These are phyloP conservation scores for Primulina tabacum DNA, from an alignment of 257 asterid genomes.

Conservation along the genomic window DNA sequence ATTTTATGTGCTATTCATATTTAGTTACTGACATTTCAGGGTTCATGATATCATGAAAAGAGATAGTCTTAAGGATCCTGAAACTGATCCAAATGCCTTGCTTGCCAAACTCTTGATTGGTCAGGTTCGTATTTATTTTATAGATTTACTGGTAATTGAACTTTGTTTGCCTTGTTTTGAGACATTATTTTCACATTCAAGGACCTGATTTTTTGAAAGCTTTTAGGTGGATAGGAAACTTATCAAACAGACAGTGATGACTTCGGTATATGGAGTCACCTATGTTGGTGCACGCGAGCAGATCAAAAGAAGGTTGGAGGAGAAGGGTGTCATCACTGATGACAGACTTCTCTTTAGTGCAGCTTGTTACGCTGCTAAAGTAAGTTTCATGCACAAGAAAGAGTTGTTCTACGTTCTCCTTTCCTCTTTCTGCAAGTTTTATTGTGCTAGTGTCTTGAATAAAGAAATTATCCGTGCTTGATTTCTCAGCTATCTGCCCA, in stretches of 20 bases:
- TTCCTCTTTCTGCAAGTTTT: neutral
- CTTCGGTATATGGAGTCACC: slow-evolving; percentile 98
- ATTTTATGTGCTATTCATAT: neutral
- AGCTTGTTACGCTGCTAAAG: slow-evolving; percentile 92
- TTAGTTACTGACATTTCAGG: slow-evolving; percentile 37
- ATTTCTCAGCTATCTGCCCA: slow-evolving; percentile 1
- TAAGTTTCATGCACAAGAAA: slow-evolving; percentile 33
- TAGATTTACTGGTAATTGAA: slow-evolving; percentile 15
- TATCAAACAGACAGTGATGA: slow-evolving; percentile 97
- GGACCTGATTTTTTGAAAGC: slow-evolving; percentile 26
- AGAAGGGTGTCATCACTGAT: slow-evolving; percentile 79
- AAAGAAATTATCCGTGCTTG: neutral
- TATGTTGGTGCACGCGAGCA: slow-evolving; percentile 96
- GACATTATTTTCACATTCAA: slow-evolving; percentile 23
- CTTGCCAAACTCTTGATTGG: slow-evolving; percentile 72
- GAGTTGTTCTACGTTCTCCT: neutral
- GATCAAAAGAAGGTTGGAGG: slow-evolving; percentile 81
- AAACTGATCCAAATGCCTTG: slow-evolving; percentile 56
- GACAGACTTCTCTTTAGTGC: slow-evolving; percentile 72
- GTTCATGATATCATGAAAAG: slow-evolving; percentile 71
- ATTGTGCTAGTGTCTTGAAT: neutral
- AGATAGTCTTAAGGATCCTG: slow-evolving; percentile 81
- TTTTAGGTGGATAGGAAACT: slow-evolving; percentile 90
- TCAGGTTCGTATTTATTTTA: slow-evolving; percentile 53
- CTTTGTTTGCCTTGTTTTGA: slow-evolving; percentile 3